Evolutionary conservation across 805 yeast genomes (phyloP).

Genomic region (Yamadazyma sp.): DNA sequence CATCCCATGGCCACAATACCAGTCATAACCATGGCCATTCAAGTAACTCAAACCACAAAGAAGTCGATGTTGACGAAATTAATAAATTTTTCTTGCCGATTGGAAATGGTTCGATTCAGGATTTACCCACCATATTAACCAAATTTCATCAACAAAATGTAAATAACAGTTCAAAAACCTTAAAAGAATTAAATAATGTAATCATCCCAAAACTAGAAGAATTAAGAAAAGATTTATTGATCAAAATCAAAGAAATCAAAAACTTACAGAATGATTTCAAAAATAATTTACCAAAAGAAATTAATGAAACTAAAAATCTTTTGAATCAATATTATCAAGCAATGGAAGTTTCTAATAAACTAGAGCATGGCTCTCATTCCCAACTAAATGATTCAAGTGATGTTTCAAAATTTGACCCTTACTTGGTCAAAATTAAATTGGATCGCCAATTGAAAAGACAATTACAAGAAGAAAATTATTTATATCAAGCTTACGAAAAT

Average conservation of each 20-base stretch:
- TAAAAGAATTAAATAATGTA: constrained; percentile 46
- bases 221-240: constrained; percentile 65
- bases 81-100: constrained; percentile 64
- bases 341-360: constrained; percentile 56
- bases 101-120: constrained; percentile 74
- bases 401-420: constrained; percentile 70
- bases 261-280: constrained; percentile 81
- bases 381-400: constrained; percentile 11
- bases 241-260: constrained; percentile 85
- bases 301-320: constrained; percentile 31
- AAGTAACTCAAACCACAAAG: constrained; percentile 7
- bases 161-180: constrained; percentile 36
- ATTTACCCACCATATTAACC: constrained; percentile 67
- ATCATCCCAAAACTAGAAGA: constrained; percentile 56
- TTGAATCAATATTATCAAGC: constrained; percentile 56
- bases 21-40: constrained; percentile 11
- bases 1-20: constrained; percentile 8
- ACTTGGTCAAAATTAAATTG: constrained; percentile 62
- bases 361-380: constrained; percentile 23
- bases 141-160: constrained; percentile 44
- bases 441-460: constrained; percentile 79
- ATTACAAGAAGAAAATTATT: constrained; percentile 75
- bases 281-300: constrained; percentile 65
- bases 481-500: constrained; percentile 86
- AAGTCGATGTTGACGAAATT: constrained; percentile 32